Evolutionary conservation across 2,329 filamentous ascomycete species (phyloP).

Genomic region (Fusarium sp.): DNA sequence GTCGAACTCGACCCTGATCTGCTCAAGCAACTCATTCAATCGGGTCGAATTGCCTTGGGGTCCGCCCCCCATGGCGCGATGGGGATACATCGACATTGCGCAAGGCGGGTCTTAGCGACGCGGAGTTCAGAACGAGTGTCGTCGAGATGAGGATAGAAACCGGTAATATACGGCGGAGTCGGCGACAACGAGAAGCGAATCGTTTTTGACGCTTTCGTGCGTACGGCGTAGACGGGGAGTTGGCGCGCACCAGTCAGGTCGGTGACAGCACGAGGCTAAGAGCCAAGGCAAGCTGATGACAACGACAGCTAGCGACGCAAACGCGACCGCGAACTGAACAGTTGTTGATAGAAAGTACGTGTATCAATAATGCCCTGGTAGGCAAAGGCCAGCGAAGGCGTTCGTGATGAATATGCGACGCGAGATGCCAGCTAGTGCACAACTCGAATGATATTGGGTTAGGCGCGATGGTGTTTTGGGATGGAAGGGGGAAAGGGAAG

Average conservation of each 20-base stretch:
- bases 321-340: conserved; percentile 39
- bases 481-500: conserved; percentile 48
- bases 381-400: conserved; percentile 14
- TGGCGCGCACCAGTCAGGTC: conserved; percentile 36
- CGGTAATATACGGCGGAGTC: conserved; percentile 8
- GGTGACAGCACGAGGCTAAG: conserved; percentile 37
- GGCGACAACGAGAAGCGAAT: conserved; percentile 10
- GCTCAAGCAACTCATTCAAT: conserved; percentile 91
- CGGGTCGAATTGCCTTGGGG: conserved; percentile 74
- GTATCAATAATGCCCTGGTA: conserved; percentile 20
- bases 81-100: conserved; percentile 87
- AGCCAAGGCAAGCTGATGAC: conserved; percentile 31
- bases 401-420: conserved; percentile 27
- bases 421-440: conserved; percentile 33
- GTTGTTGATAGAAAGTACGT: conserved; percentile 5
- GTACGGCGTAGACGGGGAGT: conserved; percentile 29
- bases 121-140: conserved; percentile 27
- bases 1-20: conserved; percentile 92
- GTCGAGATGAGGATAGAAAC: conserved; percentile 22
- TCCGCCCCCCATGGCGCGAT: conserved; percentile 84
- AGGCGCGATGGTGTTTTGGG: conserved; percentile 46
- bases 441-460: conserved; percentile 34
- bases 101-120: conserved; percentile 40
- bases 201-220: conserved; percentile 22
- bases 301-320: conserved; percentile 39